A percentile compares a stretch with the other conserved stretches of the same genome.
Conservation (phyloP, 768 basidiomycete species). For the Calocybe cyanea region DNA sequence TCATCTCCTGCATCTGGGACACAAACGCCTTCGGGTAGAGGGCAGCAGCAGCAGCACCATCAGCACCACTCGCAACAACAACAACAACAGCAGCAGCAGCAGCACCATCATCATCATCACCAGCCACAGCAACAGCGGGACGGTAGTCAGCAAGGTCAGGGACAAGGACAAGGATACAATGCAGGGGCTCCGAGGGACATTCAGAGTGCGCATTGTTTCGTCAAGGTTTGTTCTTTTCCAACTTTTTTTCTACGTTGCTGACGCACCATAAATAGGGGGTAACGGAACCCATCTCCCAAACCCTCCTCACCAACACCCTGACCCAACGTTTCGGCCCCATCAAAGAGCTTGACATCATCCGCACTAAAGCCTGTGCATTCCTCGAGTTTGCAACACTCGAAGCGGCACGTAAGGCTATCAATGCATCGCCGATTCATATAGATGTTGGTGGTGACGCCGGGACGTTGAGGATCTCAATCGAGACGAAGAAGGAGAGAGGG, state of each 20-base stretch:
- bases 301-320: conserved; percentile 47
- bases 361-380: conserved; percentile 89
- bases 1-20: conserved; percentile 28
- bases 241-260: neutral
- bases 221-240: conserved; percentile 61
- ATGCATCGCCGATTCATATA: conserved; percentile 68
- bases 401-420: conserved; percentile 81
- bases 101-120: conserved; percentile 27
- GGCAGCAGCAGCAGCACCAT: conserved; percentile 16
- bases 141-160: conserved; percentile 18
- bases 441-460: conserved; percentile 56
- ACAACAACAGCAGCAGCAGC: neutral
- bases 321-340: conserved; percentile 70
- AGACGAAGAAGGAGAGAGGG: conserved; percentile 88
- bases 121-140: conserved; percentile 26
- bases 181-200: conserved; percentile 58
- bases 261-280: conserved; percentile 41
- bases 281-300: conserved; percentile 55
- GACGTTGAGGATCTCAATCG: conserved; percentile 63
- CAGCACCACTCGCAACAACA: too few relatives aligned
- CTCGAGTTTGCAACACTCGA: conserved; percentile 81
- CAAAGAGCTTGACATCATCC: conserved; percentile 87
- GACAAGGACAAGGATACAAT: conserved; percentile 15
- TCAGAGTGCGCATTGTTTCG: conserved; percentile 79
- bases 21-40: conserved; percentile 22